Evolutionary conservation across 2,329 filamentous ascomycete species (phyloP).

Genomic region (Stachybotrys chlorohalonatus): DNA sequence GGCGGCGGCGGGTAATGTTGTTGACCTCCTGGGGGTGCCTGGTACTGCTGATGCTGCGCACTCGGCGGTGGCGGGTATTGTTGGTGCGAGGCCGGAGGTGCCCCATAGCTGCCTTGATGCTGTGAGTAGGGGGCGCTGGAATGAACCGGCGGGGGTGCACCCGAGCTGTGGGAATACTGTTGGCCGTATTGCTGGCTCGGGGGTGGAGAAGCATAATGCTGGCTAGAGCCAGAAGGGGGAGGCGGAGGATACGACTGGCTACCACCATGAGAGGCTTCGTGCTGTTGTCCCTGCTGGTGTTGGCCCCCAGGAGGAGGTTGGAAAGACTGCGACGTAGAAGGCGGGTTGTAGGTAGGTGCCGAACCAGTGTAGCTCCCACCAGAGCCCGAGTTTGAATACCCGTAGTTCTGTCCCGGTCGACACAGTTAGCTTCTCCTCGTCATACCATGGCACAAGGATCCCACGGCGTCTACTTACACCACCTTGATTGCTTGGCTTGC

Average conservation of each 20-base stretch:
- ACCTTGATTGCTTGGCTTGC: slow-evolving; percentile 22
- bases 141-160: slow-evolving; percentile 13
- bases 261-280: not conserved
- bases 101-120: slow-evolving; percentile 12
- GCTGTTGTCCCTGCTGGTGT: slow-evolving; percentile 11
- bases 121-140: slow-evolving; percentile 12
- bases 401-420: slow-evolving; percentile 42
- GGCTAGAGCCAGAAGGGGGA: slow-evolving; percentile 1
- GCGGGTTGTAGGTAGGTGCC: slow-evolving; percentile 41
- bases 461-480: not conserved
- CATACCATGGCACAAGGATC: no score
- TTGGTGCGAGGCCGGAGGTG: slow-evolving; percentile 4
- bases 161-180: slow-evolving; percentile 11
- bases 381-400: slow-evolving; percentile 49
- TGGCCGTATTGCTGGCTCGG: slow-evolving; percentile 3
- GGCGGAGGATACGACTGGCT: slow-evolving; percentile 13
- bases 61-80: slow-evolving; percentile 1
- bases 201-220: not conserved
- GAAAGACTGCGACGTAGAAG: slow-evolving; percentile 17
- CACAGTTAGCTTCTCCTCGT: no score
- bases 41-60: slow-evolving; percentile 1
- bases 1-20: not conserved
- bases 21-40: not conserved
- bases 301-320: slow-evolving; percentile 16
- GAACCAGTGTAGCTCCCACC: slow-evolving; percentile 51